Base-by-base conservation (phyloP, 805 yeast species). In the Torulaspora gathmanii region DNA sequence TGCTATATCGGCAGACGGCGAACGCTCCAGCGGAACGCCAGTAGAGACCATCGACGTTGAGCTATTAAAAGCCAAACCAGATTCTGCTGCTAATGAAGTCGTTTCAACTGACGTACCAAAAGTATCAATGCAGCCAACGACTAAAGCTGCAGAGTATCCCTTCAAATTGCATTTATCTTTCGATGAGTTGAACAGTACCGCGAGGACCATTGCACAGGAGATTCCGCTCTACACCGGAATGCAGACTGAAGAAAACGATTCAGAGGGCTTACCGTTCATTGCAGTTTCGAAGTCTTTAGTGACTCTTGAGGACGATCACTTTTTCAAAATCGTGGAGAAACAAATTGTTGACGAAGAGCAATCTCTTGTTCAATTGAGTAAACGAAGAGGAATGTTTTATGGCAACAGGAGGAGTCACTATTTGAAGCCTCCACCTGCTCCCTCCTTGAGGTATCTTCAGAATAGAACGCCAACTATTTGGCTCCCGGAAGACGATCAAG, bases 401-500 rank as follows among this genome's bases (percentile, higher is more conserved):
- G 66, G 67, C 1, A 76, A 71, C 44, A 76, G 84, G 58, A 70
- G 83, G 39, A 76, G 77, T 48, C 82, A 78, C 45, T 75, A 73
- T 42, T 70, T 90, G 40, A 80, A 83, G 51, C 97, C 99, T 0
- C 99, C 99, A 5, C 76, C 78, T 41, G 98, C 98, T 0, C 99
- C 99, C 3, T 77, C 86, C 6, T 68, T 86, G 47, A 80, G 83
- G 56, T 86, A 87, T 58, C 69, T 93, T 53, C 90, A 87, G 51
- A 76, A 79, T 49, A 72, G 98, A 51, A 82, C 91, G 1, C 97
- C 98, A 3, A 88, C 98, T 0, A 86, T 90, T 26, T 93, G 99
- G 99, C 73, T 90, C 13, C 97, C 98, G 0, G 89, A 83, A 54
- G 99, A 93, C 63, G 99, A 93, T 61, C 82, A 80, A 50, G 74